These are phyloP conservation scores for Ascochyta fabae DNA, from an alignment of 2,329 filamentous ascomycete genomes.

Conservation along the genomic window DNA sequence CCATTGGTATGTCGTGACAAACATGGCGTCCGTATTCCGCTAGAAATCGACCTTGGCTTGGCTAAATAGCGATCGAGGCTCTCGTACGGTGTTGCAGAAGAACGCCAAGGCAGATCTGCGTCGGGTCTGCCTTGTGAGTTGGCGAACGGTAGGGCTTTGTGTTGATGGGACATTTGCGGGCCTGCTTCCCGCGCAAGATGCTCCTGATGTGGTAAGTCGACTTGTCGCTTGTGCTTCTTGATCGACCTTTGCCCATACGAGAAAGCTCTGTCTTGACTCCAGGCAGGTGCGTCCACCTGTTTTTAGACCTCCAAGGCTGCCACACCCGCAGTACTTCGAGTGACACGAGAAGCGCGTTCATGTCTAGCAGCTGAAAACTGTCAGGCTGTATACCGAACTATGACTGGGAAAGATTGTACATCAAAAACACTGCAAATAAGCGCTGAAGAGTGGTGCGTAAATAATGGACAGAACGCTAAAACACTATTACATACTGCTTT, in stretches of 20 bases:
- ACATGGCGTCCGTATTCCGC: constrained; percentile 9
- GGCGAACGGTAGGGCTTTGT: neutral
- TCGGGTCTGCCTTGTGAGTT: neutral
- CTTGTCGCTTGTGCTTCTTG: neutral
- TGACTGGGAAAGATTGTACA: no score
- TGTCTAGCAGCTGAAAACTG: no score
- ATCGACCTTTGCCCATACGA: neutral
- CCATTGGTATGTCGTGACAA: neutral
- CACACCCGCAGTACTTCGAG: no score
- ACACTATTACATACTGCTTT: constrained; percentile 6
- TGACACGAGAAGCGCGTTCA: no score
- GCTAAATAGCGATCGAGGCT: neutral
- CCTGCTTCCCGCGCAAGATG: neutral
- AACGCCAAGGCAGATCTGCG: neutral
- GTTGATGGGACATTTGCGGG: neutral
- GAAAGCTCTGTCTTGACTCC: neutral
- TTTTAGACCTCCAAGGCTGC: no score
- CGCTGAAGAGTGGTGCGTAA: neutral
- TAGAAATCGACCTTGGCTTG: neutral
- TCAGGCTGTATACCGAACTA: no score
- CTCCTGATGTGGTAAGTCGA: neutral
- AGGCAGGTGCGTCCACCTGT: no score
- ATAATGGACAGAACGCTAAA: neutral
- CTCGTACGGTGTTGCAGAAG: neutral
- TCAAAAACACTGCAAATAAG: no score